phyloP scores from a whole-genome alignment of 2,329 filamentous ascomycete genomes.

The Colletotrichum sp. region DNA sequence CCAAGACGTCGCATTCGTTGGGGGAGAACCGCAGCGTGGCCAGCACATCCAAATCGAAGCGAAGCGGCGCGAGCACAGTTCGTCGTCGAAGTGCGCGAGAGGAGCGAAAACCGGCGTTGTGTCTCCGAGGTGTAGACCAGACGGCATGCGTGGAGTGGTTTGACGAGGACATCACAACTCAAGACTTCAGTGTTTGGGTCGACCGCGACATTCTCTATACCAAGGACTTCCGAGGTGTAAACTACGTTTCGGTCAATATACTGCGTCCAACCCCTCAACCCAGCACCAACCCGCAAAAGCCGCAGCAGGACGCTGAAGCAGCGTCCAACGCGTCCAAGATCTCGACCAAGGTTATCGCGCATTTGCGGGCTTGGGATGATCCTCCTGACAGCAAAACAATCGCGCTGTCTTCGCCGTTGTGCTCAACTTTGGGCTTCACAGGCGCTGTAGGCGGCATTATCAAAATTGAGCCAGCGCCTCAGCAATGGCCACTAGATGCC shows the following conservation, averaged over 20 bases:
- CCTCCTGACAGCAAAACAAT: conserved; percentile 82
- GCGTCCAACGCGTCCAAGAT: conserved; percentile 53
- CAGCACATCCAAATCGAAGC: conserved; percentile 79
- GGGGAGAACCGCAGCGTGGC: conserved; percentile 81
- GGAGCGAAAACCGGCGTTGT: conserved; percentile 70
- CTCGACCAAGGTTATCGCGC: conserved; percentile 76
- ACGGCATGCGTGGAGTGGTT: conserved; percentile 77
- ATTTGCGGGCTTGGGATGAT: conserved; percentile 81
- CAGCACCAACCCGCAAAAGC: conserved; percentile 53
- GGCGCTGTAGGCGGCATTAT: conserved; percentile 85
- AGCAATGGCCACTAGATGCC: conserved; percentile 70
- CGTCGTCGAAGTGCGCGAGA: conserved; percentile 64
- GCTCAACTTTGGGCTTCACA: conserved; percentile 72
- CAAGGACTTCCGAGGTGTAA: conserved; percentile 76
- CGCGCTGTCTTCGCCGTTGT: conserved; percentile 80
- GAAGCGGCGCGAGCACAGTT: conserved; percentile 74
- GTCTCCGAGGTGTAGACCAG: conserved; percentile 81
- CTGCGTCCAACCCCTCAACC: conserved; percentile 8
- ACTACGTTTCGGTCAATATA: conserved; percentile 70
- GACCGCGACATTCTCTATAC: conserved; percentile 77
- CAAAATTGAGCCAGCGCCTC: conserved; percentile 82
- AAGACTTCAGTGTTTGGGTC: conserved; percentile 79
- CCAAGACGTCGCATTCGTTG: conserved; percentile 69
- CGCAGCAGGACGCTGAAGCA: conserved; percentile 71
- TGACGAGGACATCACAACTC: conserved; percentile 64